A percentile compares a stretch with the other conserved stretches of the same genome.
phyloP scores from a whole-genome alignment of 2,329 filamentous ascomycete genomes.

The Alternaria sp. region DNA sequence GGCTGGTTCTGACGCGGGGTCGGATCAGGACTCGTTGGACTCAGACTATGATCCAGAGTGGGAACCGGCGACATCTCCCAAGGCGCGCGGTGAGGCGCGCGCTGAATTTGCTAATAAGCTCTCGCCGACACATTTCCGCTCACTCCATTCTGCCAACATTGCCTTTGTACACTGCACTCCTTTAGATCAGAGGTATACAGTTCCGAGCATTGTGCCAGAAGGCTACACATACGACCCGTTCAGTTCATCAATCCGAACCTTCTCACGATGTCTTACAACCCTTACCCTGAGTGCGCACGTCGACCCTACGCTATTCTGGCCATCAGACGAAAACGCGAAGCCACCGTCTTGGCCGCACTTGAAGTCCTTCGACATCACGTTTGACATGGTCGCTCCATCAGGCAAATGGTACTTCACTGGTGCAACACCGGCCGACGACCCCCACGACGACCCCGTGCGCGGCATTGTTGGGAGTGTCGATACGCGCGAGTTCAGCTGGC shows the following conservation, averaged over 20 bases:
- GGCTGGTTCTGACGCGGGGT: neutral
- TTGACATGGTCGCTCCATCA: conserved; percentile 13
- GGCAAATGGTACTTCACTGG: conserved; percentile 24
- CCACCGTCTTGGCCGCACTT: conserved; percentile 17
- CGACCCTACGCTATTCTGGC: conserved; percentile 24
- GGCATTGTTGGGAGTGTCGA: conserved; percentile 4
- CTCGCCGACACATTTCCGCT: neutral
- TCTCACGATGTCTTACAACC: conserved; percentile 16
- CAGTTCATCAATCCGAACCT: conserved; percentile 14
- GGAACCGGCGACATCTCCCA: conserved; percentile 1
- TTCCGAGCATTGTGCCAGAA: conserved; percentile 10
- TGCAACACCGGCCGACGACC: neutral
- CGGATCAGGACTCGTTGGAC: conserved; percentile 5
- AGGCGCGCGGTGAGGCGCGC: conserved; percentile 1
- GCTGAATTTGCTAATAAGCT: conserved; percentile 5
- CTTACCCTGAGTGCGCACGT: conserved; percentile 13
- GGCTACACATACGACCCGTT: conserved; percentile 12
- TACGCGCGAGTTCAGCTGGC: neutral
- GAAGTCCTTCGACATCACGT: conserved; percentile 12
- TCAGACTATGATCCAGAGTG: neutral
- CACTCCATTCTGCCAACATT: conserved; percentile 2
- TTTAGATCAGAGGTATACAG: conserved; percentile 2
- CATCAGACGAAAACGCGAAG: conserved; percentile 1
- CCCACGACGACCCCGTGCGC: neutral
- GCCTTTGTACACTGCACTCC: conserved; percentile 4